Evolutionary conservation across 148 eudicot species (phyloP).

Genomic region (Diospyros lotus): DNA sequence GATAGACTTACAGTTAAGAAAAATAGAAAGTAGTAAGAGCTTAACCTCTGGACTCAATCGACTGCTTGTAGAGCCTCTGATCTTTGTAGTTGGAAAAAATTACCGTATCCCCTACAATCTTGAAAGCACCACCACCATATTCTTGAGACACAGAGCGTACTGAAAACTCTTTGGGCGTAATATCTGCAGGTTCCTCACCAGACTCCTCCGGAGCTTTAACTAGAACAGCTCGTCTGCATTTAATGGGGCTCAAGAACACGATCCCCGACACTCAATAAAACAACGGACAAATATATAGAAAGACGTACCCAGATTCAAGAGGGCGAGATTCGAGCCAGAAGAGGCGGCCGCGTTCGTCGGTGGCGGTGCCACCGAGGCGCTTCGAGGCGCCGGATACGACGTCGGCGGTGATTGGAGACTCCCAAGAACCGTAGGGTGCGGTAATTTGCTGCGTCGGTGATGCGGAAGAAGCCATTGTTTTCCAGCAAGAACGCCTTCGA

Average conservation of each 20-base stretch:
- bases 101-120: constrained; percentile 41
- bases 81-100: constrained; percentile 69
- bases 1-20: background rate
- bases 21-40: constrained; percentile 8
- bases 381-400: constrained; percentile 63
- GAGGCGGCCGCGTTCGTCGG: constrained; percentile 61
- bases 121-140: constrained; percentile 93
- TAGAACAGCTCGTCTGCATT: constrained; percentile 58
- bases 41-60: constrained; percentile 40
- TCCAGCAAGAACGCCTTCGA: background rate
- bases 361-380: constrained; percentile 69
- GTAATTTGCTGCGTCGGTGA: constrained; percentile 26
- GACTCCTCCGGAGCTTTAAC: constrained; percentile 49
- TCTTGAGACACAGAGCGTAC: constrained; percentile 81
- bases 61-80: constrained; percentile 69
- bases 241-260: constrained; percentile 6
- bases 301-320: constrained; percentile 67
- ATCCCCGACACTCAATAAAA: background rate
- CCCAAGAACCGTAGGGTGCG: constrained; percentile 88
- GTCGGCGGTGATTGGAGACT: constrained; percentile 85
- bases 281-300: background rate
- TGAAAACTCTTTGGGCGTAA: constrained; percentile 70
- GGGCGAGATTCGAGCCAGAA: constrained; percentile 88
- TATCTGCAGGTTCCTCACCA: constrained; percentile 48
- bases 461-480: constrained; percentile 18